phyloP scores from a whole-genome alignment of 2,329 filamentous ascomycete genomes.

The Sporothrix humicola region DNA sequence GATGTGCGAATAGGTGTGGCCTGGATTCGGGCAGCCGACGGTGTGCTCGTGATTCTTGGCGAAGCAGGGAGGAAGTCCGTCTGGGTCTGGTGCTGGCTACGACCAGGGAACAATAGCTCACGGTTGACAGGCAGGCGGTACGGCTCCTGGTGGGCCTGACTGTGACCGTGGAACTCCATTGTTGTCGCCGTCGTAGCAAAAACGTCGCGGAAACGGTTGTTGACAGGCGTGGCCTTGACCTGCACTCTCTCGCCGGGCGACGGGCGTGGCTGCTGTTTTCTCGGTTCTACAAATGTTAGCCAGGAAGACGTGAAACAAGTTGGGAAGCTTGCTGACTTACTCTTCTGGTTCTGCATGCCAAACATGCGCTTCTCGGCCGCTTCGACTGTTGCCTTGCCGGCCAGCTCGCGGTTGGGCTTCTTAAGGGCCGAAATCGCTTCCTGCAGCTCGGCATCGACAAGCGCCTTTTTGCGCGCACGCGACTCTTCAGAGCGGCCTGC shows the following conservation, averaged over 20 bases:
- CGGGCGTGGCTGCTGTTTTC: slow-evolving; percentile 54
- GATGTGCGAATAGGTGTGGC: slow-evolving; percentile 40
- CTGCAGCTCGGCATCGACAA: slow-evolving; percentile 71
- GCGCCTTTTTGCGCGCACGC: slow-evolving; percentile 68
- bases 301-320: not conserved
- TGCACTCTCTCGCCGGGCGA: slow-evolving; percentile 49
- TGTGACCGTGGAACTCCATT: slow-evolving; percentile 35
- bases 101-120: slow-evolving; percentile 16
- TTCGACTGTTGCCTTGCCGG: slow-evolving; percentile 69
- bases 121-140: slow-evolving; percentile 39
- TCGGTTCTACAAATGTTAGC: slow-evolving; percentile 44
- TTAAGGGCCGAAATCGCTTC: slow-evolving; percentile 76
- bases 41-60: slow-evolving; percentile 38
- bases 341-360: slow-evolving; percentile 51
- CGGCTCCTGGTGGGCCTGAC: slow-evolving; percentile 29
- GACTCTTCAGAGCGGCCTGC: slow-evolving; percentile 56
- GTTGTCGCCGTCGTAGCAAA: slow-evolving; percentile 43
- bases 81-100: not conserved
- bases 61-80: slow-evolving; percentile 26
- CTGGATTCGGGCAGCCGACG: slow-evolving; percentile 37
- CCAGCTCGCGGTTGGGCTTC: slow-evolving; percentile 75
- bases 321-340: slow-evolving; percentile 48
- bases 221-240: slow-evolving; percentile 64
- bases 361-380: slow-evolving; percentile 66
- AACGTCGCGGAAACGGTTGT: slow-evolving; percentile 60